Base-by-base conservation (phyloP, 2,329 filamentous ascomycete genomes). In the Ceratocystis eucalypticola region DNA sequence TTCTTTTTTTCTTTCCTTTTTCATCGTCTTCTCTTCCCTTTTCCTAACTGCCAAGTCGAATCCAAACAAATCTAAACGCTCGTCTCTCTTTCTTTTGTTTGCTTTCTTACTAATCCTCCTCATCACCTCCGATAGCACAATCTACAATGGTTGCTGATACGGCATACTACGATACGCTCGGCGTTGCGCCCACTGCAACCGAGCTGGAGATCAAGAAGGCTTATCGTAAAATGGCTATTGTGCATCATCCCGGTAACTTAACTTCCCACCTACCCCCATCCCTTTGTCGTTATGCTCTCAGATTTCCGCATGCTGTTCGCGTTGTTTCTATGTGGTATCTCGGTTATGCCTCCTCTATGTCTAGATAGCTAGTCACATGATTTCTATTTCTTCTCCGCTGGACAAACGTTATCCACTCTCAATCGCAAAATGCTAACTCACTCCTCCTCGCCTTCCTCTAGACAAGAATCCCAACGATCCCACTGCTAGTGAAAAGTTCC, bases 381-480 rank as follows among this genome's bases (percentile, higher is more conserved):
- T 41, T 10, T 12, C 37, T 41, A 2, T 41, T 12, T 41, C 37
- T n/a, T 37, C 55, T 20, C 55, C 15, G 55, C 55, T 20, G 17
- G 55, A 15, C 17, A 59, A 25, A 37, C 25, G 55, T 37, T 28
- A 37, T 59, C 28, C 37, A 15, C 12, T 4, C 4, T 15, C 37
- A 15, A 15, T 15, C 3, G 37, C 37, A 41, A 41, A 15, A 44
- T 30, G 46, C 67, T 67, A 68, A 67, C 57, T 12, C 33, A 2
- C 28, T 41, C 45, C 37, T 41, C 12, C 1, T n/a, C 30, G 12
- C 44, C 67, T 68, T 44, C 53, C 12, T 10, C 66, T 74, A 90
- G 94, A 99, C 80, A 99, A 99, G 81, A 99, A 99, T 77, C 94
- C 93, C 67, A 90, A 92, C 73, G 94, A 99, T 75, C 92, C 94